Evolutionary conservation across 2,329 filamentous ascomycete species (phyloP).

Genomic region (Aspergillus ustus): DNA sequence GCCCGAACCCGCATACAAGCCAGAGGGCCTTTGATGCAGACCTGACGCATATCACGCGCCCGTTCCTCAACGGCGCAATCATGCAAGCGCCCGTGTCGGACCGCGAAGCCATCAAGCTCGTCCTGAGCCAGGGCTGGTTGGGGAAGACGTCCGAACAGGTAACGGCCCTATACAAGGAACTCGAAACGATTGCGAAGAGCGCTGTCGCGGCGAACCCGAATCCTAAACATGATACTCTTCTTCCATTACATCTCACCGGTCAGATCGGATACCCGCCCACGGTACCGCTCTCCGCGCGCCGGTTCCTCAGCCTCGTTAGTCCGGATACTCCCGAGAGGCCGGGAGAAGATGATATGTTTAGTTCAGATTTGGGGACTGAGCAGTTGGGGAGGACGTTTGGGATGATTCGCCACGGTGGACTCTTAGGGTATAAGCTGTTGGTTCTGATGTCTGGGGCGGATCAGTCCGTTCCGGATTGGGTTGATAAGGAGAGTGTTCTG

Average conservation of each 20-base stretch:
- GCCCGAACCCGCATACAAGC: constrained; percentile 45
- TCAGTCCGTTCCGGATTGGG: constrained; percentile 49
- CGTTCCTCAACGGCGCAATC: constrained; percentile 71
- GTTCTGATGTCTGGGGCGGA: constrained; percentile 55
- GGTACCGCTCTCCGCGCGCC: constrained; percentile 57
- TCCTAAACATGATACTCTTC: constrained; percentile 31
- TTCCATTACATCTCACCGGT: constrained; percentile 41
- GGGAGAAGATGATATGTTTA: constrained; percentile 86
- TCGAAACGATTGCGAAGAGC: constrained; percentile 38
- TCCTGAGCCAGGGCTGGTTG: constrained; percentile 33
- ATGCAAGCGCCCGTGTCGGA: constrained; percentile 82
- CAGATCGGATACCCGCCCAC: constrained; percentile 37
- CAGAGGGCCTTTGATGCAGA: constrained; percentile 34
- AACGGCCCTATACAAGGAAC: constrained; percentile 35
- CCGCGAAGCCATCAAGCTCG: constrained; percentile 64
- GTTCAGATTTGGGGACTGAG: constrained; percentile 68
- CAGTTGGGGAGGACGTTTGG: constrained; percentile 67
- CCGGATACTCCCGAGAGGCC: constrained; percentile 58
- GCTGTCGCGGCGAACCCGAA: constrained; percentile 20
- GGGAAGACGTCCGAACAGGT: constrained; percentile 30
- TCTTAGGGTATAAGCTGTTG: constrained; percentile 49
- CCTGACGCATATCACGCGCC: constrained; percentile 46
- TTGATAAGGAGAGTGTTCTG: constrained; percentile 52
- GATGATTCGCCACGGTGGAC: constrained; percentile 41
- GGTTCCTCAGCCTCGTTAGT: constrained; percentile 63